Base-by-base conservation (phyloP, 1,284 basidiomycete genomes). In the Rhodotorula glutinis region DNA sequence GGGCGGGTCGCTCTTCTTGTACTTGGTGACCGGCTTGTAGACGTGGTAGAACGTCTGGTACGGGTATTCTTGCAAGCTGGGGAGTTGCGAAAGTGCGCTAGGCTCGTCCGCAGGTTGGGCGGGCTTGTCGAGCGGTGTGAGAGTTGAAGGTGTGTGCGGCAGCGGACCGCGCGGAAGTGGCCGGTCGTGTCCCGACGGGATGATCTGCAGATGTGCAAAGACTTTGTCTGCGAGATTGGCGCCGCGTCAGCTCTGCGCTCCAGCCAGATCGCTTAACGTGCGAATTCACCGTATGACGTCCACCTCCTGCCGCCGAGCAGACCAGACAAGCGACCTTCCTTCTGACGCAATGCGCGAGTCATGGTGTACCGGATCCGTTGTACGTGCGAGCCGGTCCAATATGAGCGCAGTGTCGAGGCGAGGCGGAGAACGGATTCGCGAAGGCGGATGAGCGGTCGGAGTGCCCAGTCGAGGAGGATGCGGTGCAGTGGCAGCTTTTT, bases 11-110 rank as follows among this genome's bases (percentile, higher is more conserved):
- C 87, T 87, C 78, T 91, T 92, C 75, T 87, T 87, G 80, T 88
- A 96, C 13, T 87, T 82, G 0, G 92, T 91, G 4, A 84, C 84
- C 3, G 95, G 95, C 75, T 96, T 95, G 83, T 95, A 97, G 7
- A 94, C 83, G 77, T 97, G 89, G 79, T 84, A 98, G 81, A 96
- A 97, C 27, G 90, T 83, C 58, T 85, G 82, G 78, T 93, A 96
- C 0, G 88, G 88, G 25, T 89, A 86, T 63, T 55, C 62, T 69
- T 38, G 63, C 57, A 46, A 59, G 46, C 11, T 62, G 60, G 25
- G 56, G 41, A 41, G 63, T 38, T 38, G 33, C 5, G 33, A 38
- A 38, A 38, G 7, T 7, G 67, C 52, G 49, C 3, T 38, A 11
- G 9, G 17, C 29, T 33, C 43, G 7, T 29, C 23, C 3, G 21